Evolutionary conservation across 2,329 filamentous ascomycete genomes (phyloP).

Genomic region (Diaporthe longicolla): DNA sequence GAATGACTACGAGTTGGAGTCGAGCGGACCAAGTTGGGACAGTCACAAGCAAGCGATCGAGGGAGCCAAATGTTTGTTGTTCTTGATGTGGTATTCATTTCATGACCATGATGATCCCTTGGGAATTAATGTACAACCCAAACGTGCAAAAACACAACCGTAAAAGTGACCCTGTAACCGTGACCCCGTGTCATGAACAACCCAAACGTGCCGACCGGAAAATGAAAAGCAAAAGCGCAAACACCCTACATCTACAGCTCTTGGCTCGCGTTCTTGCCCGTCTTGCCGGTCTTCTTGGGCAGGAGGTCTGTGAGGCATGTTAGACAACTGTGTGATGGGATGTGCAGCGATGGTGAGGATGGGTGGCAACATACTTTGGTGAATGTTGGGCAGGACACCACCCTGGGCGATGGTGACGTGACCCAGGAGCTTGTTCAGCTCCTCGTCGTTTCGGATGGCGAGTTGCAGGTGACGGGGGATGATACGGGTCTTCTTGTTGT

Average conservation of each 20-base stretch:
- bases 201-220: conserved; percentile 76
- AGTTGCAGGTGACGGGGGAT: conserved; percentile 99
- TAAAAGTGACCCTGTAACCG: conserved; percentile 77
- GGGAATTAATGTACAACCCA: conserved; percentile 82
- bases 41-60: conserved; percentile 8
- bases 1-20: background rate
- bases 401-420: conserved; percentile 98
- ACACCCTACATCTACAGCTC: conserved; percentile 79
- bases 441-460: conserved; percentile 99
- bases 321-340: conserved; percentile 41
- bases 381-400: conserved; percentile 97
- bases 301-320: conserved; percentile 81
- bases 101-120: conserved; percentile 72
- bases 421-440: conserved; percentile 98
- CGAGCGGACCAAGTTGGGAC: background rate
- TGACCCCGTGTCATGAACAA: conserved; percentile 87
- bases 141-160: conserved; percentile 73
- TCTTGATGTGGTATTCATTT: conserved; percentile 70
- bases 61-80: conserved; percentile 38
- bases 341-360: background rate
- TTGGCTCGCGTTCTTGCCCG: conserved; percentile 91
- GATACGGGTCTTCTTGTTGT: conserved; percentile 99
- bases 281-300: conserved; percentile 99
- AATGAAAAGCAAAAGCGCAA: conserved; percentile 68
- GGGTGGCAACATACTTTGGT: conserved; percentile 81